Base-by-base conservation (phyloP, 2,329 filamentous ascomycete species). In the Talaromyces sp. region DNA sequence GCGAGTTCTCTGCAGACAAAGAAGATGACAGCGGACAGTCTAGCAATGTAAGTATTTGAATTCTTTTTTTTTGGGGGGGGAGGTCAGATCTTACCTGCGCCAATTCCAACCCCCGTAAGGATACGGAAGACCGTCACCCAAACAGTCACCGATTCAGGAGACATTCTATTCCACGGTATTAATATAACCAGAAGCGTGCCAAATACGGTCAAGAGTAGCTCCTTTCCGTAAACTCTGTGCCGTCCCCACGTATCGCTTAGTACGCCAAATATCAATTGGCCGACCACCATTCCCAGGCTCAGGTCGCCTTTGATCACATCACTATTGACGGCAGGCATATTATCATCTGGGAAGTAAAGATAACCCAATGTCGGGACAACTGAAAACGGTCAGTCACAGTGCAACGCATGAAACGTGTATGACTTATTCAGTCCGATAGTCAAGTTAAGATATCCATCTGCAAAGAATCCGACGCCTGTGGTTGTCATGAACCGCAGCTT, bases 391-490 rank as follows among this genome's bases (percentile, higher is more conserved):
- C 7, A 44, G 47, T 47, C 33, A 36, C 17, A 13, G 40, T 51
- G 6, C 3, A 35, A 30, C n/a, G 10, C n/a, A n/a, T 30, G 22
- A 43, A n/a, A 16, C 10, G 19, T 14, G 36, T 10, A 45, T 41
- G 9, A 14, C 32, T 22, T 51, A 65, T 63, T 61, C 22, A 66
- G 63, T 39, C 64, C 64, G 40, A 66, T 65, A 22, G 62, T 60
- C 22, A 65, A 42, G 39, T 66, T 66, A 6, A 66, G 55, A 55
- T 64, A 66, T 13, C 64, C 64, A 61, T 66, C 64, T 22, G 61
- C 56, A 46, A 65, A 65, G 45, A 66, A 60, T 39, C 64, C 63
- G 50, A 61, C 58, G 14, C 64, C 63, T 3, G 63, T 57, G 4
- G 62, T 60, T 14, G 55, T 24, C 29, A 66, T 42, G 43, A 66